Evolutionary conservation across 768 basidiomycete species (phyloP).

Genomic region (Podaxis pistillaris): DNA sequence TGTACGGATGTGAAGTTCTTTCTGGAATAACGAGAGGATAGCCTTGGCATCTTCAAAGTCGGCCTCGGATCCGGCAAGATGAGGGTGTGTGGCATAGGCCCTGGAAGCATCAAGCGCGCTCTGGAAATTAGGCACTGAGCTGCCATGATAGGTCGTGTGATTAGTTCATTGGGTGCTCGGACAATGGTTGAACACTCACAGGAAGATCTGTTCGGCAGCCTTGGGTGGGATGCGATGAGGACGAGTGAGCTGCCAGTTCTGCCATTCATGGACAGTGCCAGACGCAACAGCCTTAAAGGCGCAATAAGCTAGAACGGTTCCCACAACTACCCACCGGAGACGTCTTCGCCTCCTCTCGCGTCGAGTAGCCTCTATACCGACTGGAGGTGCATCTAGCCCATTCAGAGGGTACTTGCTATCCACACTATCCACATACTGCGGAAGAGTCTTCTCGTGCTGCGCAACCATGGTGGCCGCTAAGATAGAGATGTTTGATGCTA

Average conservation of each 20-base stretch:
- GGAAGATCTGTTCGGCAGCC: constrained; percentile 31
- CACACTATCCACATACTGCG: constrained; percentile 1
- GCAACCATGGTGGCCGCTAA: background rate
- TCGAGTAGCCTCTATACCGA: background rate
- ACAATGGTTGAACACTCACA: constrained; percentile 21
- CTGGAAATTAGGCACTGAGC: constrained; percentile 52
- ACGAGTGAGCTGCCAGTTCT: background rate
- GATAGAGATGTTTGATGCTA: background rate
- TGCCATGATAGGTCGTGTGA: background rate
- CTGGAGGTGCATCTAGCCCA: background rate
- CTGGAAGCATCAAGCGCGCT: constrained; percentile 60
- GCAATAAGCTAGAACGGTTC: background rate
- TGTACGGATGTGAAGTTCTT: constrained; percentile 52
- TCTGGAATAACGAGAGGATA: constrained; percentile 67
- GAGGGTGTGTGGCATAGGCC: constrained; percentile 64
- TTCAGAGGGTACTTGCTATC: background rate
- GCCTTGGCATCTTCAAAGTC: constrained; percentile 64
- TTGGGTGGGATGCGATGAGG: constrained; percentile 10
- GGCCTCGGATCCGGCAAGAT: constrained; percentile 64
- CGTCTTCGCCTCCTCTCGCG: background rate
- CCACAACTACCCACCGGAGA: background rate
- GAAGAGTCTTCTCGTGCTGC: background rate
- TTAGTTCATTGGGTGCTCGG: background rate
- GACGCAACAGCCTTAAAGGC: background rate
- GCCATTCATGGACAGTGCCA: background rate